Evolutionary conservation across 768 basidiomycete species (phyloP).

Genomic region (Punctularia strigosozonata): DNA sequence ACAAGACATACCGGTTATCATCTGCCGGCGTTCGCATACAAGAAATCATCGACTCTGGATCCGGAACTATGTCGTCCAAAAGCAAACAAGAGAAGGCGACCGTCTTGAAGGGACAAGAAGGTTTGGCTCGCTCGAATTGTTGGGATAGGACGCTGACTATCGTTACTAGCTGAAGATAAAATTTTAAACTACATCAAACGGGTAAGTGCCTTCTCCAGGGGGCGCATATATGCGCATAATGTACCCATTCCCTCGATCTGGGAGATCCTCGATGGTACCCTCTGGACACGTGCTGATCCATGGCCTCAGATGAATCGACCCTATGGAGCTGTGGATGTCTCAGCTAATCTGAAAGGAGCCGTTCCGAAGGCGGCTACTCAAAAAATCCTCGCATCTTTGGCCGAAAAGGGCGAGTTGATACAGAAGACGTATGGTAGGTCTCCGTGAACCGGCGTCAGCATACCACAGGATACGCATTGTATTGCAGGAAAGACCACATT

Average conservation of each 20-base stretch:
- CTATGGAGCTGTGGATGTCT: constrained; percentile 84
- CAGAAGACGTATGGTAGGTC: constrained; percentile 73
- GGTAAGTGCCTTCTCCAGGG: constrained; percentile 27
- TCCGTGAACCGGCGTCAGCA: not conserved
- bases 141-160: not conserved
- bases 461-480: not conserved
- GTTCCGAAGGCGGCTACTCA: constrained; percentile 77
- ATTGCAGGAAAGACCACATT: constrained; percentile 69
- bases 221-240: constrained; percentile 6
- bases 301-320: constrained; percentile 76
- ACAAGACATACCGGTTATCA: too few species aligned
- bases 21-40: too few species aligned
- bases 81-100: constrained; percentile 14
- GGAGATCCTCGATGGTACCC: too few species aligned
- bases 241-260: too few species aligned
- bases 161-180: constrained; percentile 72
- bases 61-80: not conserved
- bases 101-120: constrained; percentile 68
- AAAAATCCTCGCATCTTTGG: constrained; percentile 69
- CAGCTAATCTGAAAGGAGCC: constrained; percentile 83
- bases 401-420: constrained; percentile 76
- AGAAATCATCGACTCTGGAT: too few species aligned
- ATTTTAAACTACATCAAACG: constrained; percentile 71
- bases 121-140: constrained; percentile 17
- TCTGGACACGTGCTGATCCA: constrained; percentile 1